Conservation (phyloP, 495 filamentous ascomycete species). For the Aspergillus funiculosus region DNA sequence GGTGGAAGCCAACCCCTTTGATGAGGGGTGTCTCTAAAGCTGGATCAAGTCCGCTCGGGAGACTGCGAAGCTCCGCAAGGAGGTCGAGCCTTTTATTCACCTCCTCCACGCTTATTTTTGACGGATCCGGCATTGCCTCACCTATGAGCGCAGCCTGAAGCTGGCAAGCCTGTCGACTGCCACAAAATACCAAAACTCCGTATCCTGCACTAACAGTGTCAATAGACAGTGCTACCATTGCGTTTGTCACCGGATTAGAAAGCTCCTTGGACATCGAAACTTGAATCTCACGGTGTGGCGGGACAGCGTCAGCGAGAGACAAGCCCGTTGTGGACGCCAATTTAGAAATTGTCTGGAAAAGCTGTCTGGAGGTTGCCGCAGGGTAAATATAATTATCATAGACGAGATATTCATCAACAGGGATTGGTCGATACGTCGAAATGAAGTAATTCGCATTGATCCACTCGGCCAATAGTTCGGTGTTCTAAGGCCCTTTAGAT, state of each 20-base stretch:
- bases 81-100: constrained; percentile 59
- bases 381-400: constrained; percentile 67
- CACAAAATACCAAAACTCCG: constrained; percentile 72
- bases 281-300: constrained; percentile 46
- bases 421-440: constrained; percentile 68
- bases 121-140: constrained; percentile 49
- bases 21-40: constrained; percentile 58
- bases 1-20: constrained; percentile 72
- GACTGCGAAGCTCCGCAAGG: constrained; percentile 61
- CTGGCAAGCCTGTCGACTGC: constrained; percentile 61
- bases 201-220: constrained; percentile 62
- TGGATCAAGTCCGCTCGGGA: constrained; percentile 61
- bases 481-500: constrained; percentile 51
- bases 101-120: constrained; percentile 40
- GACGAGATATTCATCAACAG: constrained; percentile 71
- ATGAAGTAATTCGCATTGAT: constrained; percentile 65
- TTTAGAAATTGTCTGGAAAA: constrained; percentile 58
- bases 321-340: constrained; percentile 34
- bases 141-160: constrained; percentile 58
- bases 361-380: constrained; percentile 52
- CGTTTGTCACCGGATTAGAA: constrained; percentile 57
- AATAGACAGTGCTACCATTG: constrained; percentile 61
- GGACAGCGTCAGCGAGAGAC: constrained; percentile 30
- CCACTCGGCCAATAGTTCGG: constrained; percentile 63
- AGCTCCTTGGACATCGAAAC: constrained; percentile 56